Percentiles rank a stretch among this genome's conserved stretches.
Evolutionary conservation across 2,329 filamentous ascomycete genomes (phyloP).

Genomic region (Harringtonia lauricola): DNA sequence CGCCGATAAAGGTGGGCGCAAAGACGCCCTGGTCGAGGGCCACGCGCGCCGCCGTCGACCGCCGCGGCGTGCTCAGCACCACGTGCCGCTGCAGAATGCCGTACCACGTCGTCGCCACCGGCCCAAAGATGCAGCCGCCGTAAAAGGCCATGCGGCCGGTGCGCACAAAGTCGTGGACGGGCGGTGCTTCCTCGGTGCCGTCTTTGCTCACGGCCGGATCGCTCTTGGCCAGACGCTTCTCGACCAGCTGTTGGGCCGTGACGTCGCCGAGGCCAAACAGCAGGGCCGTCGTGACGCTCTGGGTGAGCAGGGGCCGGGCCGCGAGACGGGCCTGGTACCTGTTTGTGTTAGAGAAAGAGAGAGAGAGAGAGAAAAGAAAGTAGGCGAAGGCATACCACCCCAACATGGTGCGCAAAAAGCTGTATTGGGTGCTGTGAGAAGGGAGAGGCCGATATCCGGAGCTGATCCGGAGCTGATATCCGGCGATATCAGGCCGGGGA

Average conservation of each 20-base stretch:
- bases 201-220: too few relatives aligned
- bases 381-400: slow-evolving; percentile 5
- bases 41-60: slow-evolving; percentile 68
- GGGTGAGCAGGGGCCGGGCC: slow-evolving; percentile 74
- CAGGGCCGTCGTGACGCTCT: slow-evolving; percentile 80
- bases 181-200: too few relatives aligned
- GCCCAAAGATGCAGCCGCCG: slow-evolving; percentile 76
- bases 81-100: slow-evolving; percentile 63
- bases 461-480: too few relatives aligned
- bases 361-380: background rate
- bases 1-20: slow-evolving; percentile 69
- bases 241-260: slow-evolving; percentile 83
- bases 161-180: slow-evolving; percentile 54
- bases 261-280: slow-evolving; percentile 89
- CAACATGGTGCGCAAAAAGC: too few relatives aligned
- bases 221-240: slow-evolving; percentile 57
- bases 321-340: slow-evolving; percentile 84
- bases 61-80: slow-evolving; percentile 48
- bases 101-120: slow-evolving; percentile 81
- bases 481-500: too few relatives aligned
- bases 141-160: slow-evolving; percentile 74
- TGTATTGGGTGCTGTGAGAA: too few relatives aligned
- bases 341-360: slow-evolving; percentile 2
- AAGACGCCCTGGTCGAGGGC: slow-evolving; percentile 72
- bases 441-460: too few relatives aligned